phyloP scores from a whole-genome alignment of 495 filamentous ascomycete species.

The Xylaria castorea region DNA sequence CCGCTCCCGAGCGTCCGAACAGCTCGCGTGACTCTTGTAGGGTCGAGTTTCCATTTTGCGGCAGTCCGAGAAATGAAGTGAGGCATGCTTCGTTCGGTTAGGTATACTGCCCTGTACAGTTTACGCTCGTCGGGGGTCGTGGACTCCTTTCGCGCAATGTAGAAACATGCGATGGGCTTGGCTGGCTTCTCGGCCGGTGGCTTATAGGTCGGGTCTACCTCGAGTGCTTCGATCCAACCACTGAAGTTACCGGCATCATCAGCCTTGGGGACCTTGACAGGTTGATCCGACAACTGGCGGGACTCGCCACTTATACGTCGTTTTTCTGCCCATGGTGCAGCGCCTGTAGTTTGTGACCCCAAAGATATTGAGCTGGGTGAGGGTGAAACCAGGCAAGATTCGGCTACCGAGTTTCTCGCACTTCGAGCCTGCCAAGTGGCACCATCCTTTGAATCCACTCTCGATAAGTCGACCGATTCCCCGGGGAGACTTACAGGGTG shows the following conservation, averaged over 20 bases:
- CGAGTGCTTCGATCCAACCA: conserved; percentile 90
- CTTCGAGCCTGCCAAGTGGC: conserved; percentile 61
- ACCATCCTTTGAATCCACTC: conserved; percentile 62
- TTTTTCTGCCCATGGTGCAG: conserved; percentile 46
- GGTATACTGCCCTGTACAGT: conserved; percentile 86
- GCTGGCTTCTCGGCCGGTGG: conserved; percentile 74
- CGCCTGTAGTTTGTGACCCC: conserved; percentile 59
- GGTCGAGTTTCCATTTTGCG: conserved; percentile 78
- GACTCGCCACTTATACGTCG: conserved; percentile 34
- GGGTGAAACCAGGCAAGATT: conserved; percentile 74
- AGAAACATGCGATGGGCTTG: conserved; percentile 88
- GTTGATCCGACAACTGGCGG: conserved; percentile 56
- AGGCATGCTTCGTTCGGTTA: conserved; percentile 73
- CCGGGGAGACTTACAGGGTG: conserved; percentile 80
- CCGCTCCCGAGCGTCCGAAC: conserved; percentile 74
- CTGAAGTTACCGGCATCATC: conserved; percentile 64
- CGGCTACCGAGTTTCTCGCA: conserved; percentile 57
- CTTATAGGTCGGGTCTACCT: conserved; percentile 83
- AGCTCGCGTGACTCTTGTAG: conserved; percentile 68
- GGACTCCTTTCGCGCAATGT: conserved; percentile 68
- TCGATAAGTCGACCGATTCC: conserved; percentile 65
- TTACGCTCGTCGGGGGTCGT: conserved; percentile 61
- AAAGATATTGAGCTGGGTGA: conserved; percentile 69
- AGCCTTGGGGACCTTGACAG: conserved; percentile 52
- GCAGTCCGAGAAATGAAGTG: conserved; percentile 76